phyloP scores from a whole-genome alignment of 2,329 filamentous ascomycete species.

The Ascocoryne sarcoides region DNA sequence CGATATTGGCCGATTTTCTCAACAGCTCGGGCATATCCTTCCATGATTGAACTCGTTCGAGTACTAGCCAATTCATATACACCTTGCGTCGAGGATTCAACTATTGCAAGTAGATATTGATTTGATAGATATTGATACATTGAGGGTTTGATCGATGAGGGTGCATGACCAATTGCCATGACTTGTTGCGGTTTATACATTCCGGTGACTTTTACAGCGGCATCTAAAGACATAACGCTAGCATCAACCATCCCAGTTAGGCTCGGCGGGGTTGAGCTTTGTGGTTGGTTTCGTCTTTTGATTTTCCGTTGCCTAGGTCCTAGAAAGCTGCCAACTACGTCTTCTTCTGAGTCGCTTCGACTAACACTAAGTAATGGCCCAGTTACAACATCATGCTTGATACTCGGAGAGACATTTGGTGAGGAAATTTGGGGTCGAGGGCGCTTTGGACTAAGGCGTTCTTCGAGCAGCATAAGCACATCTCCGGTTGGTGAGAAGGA shows the following conservation, averaged over 20 bases:
- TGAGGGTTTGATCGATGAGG: conserved; percentile 40
- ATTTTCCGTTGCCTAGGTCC: conserved; percentile 35
- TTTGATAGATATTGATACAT: conserved; percentile 48
- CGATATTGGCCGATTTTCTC: conserved; percentile 48
- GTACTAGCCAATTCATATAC: conserved; percentile 14
- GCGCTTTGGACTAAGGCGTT: conserved; percentile 40
- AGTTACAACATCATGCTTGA: conserved; percentile 36
- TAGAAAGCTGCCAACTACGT: conserved; percentile 52
- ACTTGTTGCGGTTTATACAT: conserved; percentile 51
- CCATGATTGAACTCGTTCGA: conserved; percentile 42
- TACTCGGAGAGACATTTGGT: conserved; percentile 18
- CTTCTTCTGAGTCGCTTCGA: conserved; percentile 57
- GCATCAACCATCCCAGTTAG: conserved; percentile 30
- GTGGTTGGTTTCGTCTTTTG: conserved; percentile 33
- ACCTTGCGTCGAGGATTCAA: conserved; percentile 3
- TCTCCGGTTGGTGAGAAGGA: conserved; percentile 52
- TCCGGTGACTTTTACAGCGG: conserved; percentile 49
- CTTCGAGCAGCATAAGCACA: conserved; percentile 52
- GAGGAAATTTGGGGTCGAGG: conserved; percentile 31
- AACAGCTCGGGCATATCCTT: conserved; percentile 48
- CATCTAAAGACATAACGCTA: conserved; percentile 44
- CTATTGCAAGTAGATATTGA: conserved; percentile 47
- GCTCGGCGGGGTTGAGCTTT: conserved; percentile 47
- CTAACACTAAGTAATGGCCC: conserved; percentile 46
- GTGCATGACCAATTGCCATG: conserved; percentile 52